Evolutionary conservation across 108 stramenopile genomes (phyloP), one percentile per base, ranked within the genome.

Genomic region (Aureococcus anophagefferens): DNA sequence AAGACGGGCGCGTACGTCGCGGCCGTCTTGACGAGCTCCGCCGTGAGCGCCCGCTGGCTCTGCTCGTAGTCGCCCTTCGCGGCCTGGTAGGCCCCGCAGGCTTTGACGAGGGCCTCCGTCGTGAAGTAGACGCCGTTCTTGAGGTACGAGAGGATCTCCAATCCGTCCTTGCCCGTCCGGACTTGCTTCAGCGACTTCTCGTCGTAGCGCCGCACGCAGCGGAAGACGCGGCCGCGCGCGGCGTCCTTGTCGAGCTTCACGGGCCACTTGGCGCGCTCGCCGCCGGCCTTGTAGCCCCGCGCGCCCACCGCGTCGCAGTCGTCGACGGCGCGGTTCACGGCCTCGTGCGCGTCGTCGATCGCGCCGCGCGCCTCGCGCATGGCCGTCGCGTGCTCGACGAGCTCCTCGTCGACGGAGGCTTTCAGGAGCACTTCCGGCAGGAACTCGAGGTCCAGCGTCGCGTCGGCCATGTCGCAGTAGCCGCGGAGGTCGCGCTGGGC

Each of bases 111-210:
- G 63, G 71, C 78, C 62, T 78, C 84, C 31, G 90, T 96, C 51
- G 90, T 90, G 78, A 98, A 96, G 78, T 93, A 91, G 29, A 96
- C 93, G 30, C 97, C 97, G 80, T 94, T 96, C 77, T 95, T 93
- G 45, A 95, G 84, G 33, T 94, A 75, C 16, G 84, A 74, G 70
- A 92, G 84, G 35, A 92, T 79, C 67, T 84, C 72, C 34, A 94
- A 84, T 15, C 81, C 76, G 25, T 68, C 72, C 1, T 69, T 72
- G 15, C 46, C 64, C 5, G 69, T 35, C 17, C 71, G 45, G 15
- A 72, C 28, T 30, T 79, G 36, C 44, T 77, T 33, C 34, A 85
- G 76, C 5, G 91, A 74, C 34, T 80, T 70, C 75, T 92, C 92
- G 69, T 79, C 66, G 63, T 85, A 86, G 70, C 91, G 91, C 51